These are phyloP conservation scores for Amanita exitialis DNA, from an alignment of 768 basidiomycete species.

Conservation along the genomic window DNA sequence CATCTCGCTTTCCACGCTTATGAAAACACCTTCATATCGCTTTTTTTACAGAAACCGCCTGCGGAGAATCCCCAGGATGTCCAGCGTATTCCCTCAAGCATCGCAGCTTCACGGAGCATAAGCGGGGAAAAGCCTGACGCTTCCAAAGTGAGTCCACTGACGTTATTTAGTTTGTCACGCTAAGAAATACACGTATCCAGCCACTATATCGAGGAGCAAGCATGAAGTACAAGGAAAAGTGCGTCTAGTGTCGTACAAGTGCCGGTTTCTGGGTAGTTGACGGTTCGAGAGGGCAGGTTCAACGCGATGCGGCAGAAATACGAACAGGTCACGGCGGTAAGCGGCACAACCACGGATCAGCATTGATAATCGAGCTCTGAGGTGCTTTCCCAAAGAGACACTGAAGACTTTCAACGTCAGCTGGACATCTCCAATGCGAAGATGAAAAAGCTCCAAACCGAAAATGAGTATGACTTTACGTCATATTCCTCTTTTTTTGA, in stretches of 20 bases:
- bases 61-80: constrained; percentile 2
- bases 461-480: constrained; percentile 33
- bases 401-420: constrained; percentile 25
- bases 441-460: constrained; percentile 34
- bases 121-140: constrained; percentile 1
- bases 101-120: background rate
- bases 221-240: constrained; percentile 21
- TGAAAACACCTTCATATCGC: background rate
- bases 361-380: background rate
- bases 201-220: background rate
- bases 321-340: constrained; percentile 30
- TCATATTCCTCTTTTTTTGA: background rate
- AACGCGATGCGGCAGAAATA: constrained; percentile 35
- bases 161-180: no score
- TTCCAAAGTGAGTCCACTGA: background rate
- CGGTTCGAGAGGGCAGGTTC: constrained; percentile 21
- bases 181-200: background rate
- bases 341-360: constrained; percentile 11
- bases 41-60: constrained; percentile 1
- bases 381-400: constrained; percentile 19
- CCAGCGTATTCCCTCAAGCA: background rate
- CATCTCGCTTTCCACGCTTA: background rate
- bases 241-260: background rate
- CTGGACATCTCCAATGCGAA: constrained; percentile 29
- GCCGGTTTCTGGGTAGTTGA: background rate